Base-by-base conservation (phyloP, 805 yeast species). In the Kuraishia ogatae region DNA sequence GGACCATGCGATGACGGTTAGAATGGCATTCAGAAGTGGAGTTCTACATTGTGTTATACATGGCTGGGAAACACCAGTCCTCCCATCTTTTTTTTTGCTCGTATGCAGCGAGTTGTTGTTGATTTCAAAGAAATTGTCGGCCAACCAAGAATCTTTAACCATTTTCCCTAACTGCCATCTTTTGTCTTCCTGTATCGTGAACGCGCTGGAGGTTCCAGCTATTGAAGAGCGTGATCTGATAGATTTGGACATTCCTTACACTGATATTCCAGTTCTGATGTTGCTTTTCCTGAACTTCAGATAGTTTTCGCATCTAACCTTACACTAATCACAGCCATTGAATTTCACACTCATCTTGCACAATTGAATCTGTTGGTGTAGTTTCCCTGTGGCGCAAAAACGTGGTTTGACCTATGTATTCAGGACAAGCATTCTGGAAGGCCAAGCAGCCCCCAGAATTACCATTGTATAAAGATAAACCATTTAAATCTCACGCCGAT, bases 391-490 rank as follows among this genome's bases (percentile, higher is more conserved):
- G 43, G 17, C 3, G 4, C n/a, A 15, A 35, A 11, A 35, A 17
- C 13, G 43, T 35, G 43, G 43, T 17, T 15, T 35, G 43, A 35
- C 17, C 43, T 23, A 35, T 35, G 43, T 35, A 8, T 35, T 35
- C 43, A 11, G 24, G 20, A 15, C 22, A 47, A 8, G 23, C 24
- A n/a, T 28, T 43, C 48, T 58, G 60, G 62, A 57, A 47, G 43
- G 56, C 60, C 39, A 60, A 60, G 50, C 39, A 54, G 2, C 28
- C 56, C 24, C 46, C 65, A n/a, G 66, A 67, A 17, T 60, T 81
- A 54, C 84, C 85, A 2, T 62, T 76, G 39, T 81, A 80, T 61
- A 80, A 81, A 60, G 83, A 81, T 57, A 82, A 81, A 59, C 82
- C 82, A 28, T 50, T 66, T 26, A 63, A 62, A 50, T 35, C 53